Evolutionary conservation across 352 stramenopile species (phyloP), one percentile per base, ranked within the genome.

Genomic region (Phytopythium chamaehyphon): DNA sequence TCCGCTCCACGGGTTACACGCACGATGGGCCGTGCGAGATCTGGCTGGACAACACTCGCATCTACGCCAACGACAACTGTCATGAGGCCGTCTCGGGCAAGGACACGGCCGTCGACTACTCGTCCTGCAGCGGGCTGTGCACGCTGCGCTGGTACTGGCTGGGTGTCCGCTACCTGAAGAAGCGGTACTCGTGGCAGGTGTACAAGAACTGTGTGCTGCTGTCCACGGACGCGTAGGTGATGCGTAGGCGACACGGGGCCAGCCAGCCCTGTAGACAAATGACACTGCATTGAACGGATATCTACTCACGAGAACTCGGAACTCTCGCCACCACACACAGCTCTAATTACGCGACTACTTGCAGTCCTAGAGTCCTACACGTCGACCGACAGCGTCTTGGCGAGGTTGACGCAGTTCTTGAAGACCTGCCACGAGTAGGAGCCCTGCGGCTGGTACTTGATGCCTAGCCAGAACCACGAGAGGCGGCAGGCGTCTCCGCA

Each of bases 361-460:
- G n/a, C n/a, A n/a, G n/a, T n/a, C n/a, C n/a, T n/a, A n/a, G n/a
- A n/a, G n/a, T n/a, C n/a, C n/a, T n/a, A n/a, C n/a, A n/a, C n/a
- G n/a, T n/a, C n/a, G n/a, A n/a, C 9, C 28, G 5, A 33, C 5
- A 33, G 5, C 28, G 28, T 33, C 28, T 33, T 33, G 28, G 28
- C 43, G 43, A 78, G 59, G 0, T 50, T 60, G 26, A 84, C 55
- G 47, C 73, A 84, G 62, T 79, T 76, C 59, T 84, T 84, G 62
- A 77, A 84, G 36, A 84, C 70, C 47, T 84, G 73, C 73, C 73
- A 84, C 51, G 73, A 84, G 59, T 76, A 84, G 8, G 5, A 10
- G 28, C 64, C 54, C 33, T 64, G 62, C 31, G 78, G 63, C 37
- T 72, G 43, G 54, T 71, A 84, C 26, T 73, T 73, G 48, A 84